phyloP scores from a whole-genome alignment of 495 filamentous ascomycete genomes.

The Penicillium pancosmium region DNA sequence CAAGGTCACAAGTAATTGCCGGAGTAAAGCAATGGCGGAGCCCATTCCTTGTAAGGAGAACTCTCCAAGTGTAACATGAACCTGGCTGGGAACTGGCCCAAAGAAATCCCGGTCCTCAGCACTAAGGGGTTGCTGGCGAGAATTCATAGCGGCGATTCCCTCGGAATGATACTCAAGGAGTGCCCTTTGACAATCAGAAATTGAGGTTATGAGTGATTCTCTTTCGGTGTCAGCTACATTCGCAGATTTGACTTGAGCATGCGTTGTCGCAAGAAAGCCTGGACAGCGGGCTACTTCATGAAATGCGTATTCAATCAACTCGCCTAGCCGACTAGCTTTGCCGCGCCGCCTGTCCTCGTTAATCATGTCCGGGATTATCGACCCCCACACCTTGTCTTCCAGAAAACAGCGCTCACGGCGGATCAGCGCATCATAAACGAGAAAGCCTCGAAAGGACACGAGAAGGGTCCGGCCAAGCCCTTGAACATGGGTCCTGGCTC shows the following conservation, averaged over 20 bases:
- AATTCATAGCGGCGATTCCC: not conserved
- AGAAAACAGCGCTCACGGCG: slow-evolving; percentile 35
- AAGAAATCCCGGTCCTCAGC: not conserved
- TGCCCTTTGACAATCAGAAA: not conserved
- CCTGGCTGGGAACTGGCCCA: not conserved
- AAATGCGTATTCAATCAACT: slow-evolving; percentile 29
- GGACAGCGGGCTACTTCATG: slow-evolving; percentile 29
- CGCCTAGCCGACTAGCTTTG: slow-evolving; percentile 17
- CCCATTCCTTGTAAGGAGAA: not conserved
- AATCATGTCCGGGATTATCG: slow-evolving; percentile 23
- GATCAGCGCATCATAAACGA: slow-evolving; percentile 33
- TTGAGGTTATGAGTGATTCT: not conserved
- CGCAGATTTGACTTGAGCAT: slow-evolving; percentile 9
- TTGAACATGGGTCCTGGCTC: slow-evolving; percentile 25
- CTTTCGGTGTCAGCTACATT: not conserved
- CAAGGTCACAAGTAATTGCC: not conserved
- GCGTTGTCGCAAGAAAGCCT: slow-evolving; percentile 25
- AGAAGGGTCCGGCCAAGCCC: slow-evolving; percentile 36
- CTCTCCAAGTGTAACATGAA: not conserved
- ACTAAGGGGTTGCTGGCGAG: not conserved
- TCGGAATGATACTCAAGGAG: not conserved
- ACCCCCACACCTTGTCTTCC: slow-evolving; percentile 31
- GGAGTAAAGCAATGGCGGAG: not conserved
- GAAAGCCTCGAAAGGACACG: slow-evolving; percentile 32
- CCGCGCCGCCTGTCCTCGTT: slow-evolving; percentile 18